A percentile compares a stretch with the other conserved stretches of the same genome.
Conservation (phyloP, 805 yeast species). For the Sungouiozyma ichnusensis region DNA sequence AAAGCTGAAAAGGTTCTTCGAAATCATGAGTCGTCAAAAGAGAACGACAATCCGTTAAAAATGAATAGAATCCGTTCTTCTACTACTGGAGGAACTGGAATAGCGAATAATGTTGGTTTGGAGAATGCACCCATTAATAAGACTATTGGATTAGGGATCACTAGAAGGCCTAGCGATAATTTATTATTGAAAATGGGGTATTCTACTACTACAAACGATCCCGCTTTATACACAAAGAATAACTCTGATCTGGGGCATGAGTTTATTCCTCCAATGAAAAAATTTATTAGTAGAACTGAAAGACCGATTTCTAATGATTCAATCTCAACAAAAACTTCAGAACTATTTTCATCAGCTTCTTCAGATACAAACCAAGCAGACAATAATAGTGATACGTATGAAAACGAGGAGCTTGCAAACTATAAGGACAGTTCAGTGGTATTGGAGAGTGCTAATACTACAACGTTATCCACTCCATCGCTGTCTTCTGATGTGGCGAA, state of each 20-base stretch:
- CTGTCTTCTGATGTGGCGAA: conserved; percentile 3
- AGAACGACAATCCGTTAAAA: neutral
- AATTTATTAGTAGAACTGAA: conserved; percentile 11
- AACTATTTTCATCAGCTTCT: conserved; percentile 22
- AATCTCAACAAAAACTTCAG: conserved; percentile 22
- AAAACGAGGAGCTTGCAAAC: neutral
- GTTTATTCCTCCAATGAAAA: conserved; percentile 20
- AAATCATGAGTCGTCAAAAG: neutral
- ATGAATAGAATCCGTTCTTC: neutral
- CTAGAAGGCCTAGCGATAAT: conserved; percentile 28
- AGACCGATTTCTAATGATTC: conserved; percentile 27
- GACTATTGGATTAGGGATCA: conserved; percentile 20
- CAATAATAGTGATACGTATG: conserved; percentile 6
- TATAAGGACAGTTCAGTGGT: neutral
- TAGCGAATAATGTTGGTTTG: neutral
- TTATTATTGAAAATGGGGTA: conserved; percentile 11
- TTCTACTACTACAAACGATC: neutral
- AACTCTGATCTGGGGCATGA: neutral
- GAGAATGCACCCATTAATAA: conserved; percentile 6
- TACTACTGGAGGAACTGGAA: no score
- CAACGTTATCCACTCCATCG: conserved; percentile 1
- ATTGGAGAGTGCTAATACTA: neutral
- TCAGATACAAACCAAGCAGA: conserved; percentile 10
- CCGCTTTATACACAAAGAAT: neutral
- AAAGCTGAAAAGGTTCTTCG: neutral